phyloP scores from a whole-genome alignment of 2,329 filamentous ascomycete genomes.

The Boeremia exigua region DNA sequence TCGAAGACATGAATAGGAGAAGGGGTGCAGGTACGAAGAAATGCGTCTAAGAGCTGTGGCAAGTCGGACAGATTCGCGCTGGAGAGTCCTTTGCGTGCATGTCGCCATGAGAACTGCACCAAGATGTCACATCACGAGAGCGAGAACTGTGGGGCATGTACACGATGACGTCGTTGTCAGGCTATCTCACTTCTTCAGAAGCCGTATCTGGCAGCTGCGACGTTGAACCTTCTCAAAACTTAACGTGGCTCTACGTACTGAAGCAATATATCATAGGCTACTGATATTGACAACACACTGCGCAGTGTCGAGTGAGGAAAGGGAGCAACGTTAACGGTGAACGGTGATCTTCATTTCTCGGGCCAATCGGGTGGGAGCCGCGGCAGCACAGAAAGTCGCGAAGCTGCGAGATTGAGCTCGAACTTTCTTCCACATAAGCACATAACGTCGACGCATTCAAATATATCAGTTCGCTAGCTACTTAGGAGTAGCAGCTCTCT shows the following conservation, averaged over 20 bases:
- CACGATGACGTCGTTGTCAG: too few relatives aligned
- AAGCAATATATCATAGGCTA: not conserved
- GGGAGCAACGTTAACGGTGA: slow-evolving; percentile 2
- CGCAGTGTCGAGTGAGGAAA: not conserved
- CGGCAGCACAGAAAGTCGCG: slow-evolving; percentile 4
- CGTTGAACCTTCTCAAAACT: too few relatives aligned
- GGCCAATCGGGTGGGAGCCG: slow-evolving; percentile 8
- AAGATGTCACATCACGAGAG: too few relatives aligned
- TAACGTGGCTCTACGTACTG: not conserved
- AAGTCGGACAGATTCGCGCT: too few relatives aligned
- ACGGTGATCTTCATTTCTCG: slow-evolving; percentile 6
- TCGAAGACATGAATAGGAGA: slow-evolving; percentile 35
- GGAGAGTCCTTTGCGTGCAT: too few relatives aligned
- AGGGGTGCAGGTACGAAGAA: not conserved
- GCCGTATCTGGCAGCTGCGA: too few relatives aligned
- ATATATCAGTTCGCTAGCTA: slow-evolving; percentile 8
- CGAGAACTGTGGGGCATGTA: too few relatives aligned
- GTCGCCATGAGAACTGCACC: too few relatives aligned
- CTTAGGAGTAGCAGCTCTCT: not conserved
- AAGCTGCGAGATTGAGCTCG: slow-evolving; percentile 13
- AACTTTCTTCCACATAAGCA: slow-evolving; percentile 12
- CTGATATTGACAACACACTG: not conserved
- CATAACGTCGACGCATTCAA: slow-evolving; percentile 5
- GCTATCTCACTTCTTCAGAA: too few relatives aligned
- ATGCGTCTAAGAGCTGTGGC: not conserved